Evolutionary conservation across 306 rosid genomes (phyloP), one percentile per base, ranked within the genome.

Genomic region (Cicer yamashitae): DNA sequence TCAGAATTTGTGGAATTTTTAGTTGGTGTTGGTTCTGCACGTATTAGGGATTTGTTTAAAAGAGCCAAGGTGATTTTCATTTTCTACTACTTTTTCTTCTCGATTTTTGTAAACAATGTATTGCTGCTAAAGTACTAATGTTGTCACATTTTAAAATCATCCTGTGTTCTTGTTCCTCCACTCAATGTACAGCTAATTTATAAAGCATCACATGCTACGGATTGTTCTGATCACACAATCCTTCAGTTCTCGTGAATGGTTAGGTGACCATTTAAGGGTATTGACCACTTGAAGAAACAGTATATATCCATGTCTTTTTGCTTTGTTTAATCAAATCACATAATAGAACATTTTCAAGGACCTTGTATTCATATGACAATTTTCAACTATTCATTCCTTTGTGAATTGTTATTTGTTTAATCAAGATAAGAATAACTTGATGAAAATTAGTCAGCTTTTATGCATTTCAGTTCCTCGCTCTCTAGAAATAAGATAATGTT

Each of bases 1-100:
- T 94, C 99, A 10, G 97, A 94, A 79, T 94, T 94, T 82, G 99
- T 94, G 60, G 99, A 94, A 85, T 96, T 94, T 86, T 87, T 94
- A 75, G 99, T 94, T 54, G 99, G 99, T 76, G 97, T 94, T 83
- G 99, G 99, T 79, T 94, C 99, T 77, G 99, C 99, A 38, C 99
- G 99, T 77, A 86, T 94, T 83, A 89, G 99, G 81, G 99, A 94
- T 86, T 87, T 94, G 63, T 94, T 94, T 82, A 94, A 86, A 84
- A 86, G 99, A 87, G 99, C 99, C 75, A 94, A 94, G 99, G 99
- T 94, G 71, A 84, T 74, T 4, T 30, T 30, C 37, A 30, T 30
- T 30, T 30, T 34, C 25, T 74, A 61, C 66, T 79, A 48, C 39
- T 51, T 34, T 52, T 73, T 77, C 50, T 78, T 56, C 59, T 64